phyloP scores from a whole-genome alignment of 2,329 filamentous ascomycete genomes.

The Drechslerella stenobrocha region DNA sequence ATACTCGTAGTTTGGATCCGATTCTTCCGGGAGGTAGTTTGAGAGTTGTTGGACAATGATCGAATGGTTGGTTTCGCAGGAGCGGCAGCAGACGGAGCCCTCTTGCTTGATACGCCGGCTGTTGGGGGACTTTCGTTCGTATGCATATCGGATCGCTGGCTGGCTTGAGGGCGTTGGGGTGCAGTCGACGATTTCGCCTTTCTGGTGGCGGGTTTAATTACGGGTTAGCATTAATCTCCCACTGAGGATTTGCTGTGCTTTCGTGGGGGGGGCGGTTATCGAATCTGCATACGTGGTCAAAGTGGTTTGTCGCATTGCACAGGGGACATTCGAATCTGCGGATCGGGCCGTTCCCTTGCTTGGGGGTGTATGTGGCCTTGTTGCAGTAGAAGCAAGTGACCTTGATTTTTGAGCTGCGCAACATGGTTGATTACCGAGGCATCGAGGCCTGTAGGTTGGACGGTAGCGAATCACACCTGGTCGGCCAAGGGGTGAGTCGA shows the following conservation, averaged over 20 bases:
- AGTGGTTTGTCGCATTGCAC: slow-evolving; percentile 85
- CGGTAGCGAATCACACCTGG: not conserved
- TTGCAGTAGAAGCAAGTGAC: slow-evolving; percentile 85
- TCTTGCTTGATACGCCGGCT: slow-evolving; percentile 54
- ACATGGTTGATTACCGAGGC: slow-evolving; percentile 67
- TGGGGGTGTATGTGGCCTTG: slow-evolving; percentile 61
- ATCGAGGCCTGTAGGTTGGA: slow-evolving; percentile 55
- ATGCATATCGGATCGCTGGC: slow-evolving; percentile 59
- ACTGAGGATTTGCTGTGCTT: slow-evolving; percentile 9
- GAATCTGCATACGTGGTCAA: slow-evolving; percentile 71
- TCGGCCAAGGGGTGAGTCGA: not conserved
- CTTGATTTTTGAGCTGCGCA: slow-evolving; percentile 52
- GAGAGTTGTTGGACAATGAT: slow-evolving; percentile 75
- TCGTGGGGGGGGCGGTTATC: slow-evolving; percentile 24
- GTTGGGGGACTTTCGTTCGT: slow-evolving; percentile 59
- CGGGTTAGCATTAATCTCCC: slow-evolving; percentile 49
- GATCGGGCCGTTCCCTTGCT: slow-evolving; percentile 64
- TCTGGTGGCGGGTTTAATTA: slow-evolving; percentile 59
- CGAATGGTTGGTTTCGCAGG: slow-evolving; percentile 85
- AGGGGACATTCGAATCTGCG: slow-evolving; percentile 72
- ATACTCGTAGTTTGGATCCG: slow-evolving; percentile 59
- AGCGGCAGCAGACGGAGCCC: slow-evolving; percentile 67
- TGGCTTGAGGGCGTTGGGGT: slow-evolving; percentile 64
- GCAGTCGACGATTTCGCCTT: slow-evolving; percentile 87
- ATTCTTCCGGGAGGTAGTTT: slow-evolving; percentile 72